phyloP scores from a whole-genome alignment of 305 asterid species.

The Lippia alba region DNA sequence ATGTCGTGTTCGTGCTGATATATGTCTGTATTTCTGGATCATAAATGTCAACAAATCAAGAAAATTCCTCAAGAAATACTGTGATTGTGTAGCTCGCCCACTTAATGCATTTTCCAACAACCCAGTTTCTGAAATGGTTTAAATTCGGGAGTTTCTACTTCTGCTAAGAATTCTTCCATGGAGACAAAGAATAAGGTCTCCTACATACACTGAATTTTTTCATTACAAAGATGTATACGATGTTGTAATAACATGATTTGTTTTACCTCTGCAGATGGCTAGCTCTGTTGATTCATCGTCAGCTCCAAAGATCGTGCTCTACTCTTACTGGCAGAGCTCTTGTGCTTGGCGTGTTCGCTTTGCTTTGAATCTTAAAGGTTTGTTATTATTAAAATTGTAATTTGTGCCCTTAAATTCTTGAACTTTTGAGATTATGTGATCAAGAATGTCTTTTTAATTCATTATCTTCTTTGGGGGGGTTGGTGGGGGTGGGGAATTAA shows the following conservation, averaged over 20 bases:
- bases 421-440: background rate
- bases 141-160: background rate
- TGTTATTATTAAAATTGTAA: background rate
- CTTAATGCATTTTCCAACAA: background rate
- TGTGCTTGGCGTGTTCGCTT: conserved; percentile 87
- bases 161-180: conserved; percentile 3
- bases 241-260: background rate
- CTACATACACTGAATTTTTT: background rate
- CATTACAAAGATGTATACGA: background rate
- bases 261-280: conserved; percentile 34
- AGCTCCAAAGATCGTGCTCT: conserved; percentile 59
- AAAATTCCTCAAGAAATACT: background rate
- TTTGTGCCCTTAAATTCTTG: background rate
- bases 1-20: too few relatives aligned
- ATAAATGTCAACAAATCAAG: too few relatives aligned
- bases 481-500: too few relatives aligned
- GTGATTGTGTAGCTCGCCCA: background rate
- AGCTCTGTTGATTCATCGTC: conserved; percentile 39
- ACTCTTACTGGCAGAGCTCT: conserved; percentile 87
- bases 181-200: conserved; percentile 12
- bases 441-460: background rate
- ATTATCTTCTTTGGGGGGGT: background rate
- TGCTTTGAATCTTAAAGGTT: conserved; percentile 81
- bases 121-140: background rate
- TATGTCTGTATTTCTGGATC: too few relatives aligned